These are phyloP conservation scores for Nectriaceae sp. DNA, from an alignment of 2,329 filamentous ascomycete species.

Conservation along the genomic window DNA sequence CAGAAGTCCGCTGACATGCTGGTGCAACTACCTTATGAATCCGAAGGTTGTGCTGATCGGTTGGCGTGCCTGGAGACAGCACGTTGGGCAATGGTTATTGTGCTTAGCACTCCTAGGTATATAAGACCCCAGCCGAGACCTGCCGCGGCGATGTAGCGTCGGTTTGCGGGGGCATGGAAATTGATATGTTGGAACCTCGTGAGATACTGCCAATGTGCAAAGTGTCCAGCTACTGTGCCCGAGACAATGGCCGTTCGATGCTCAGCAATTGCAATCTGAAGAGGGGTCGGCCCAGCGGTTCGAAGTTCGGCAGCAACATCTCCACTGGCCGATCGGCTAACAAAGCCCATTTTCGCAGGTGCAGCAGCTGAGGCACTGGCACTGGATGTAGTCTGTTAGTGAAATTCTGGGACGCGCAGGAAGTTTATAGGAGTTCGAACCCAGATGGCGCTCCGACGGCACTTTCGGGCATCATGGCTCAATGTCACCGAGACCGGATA, in stretches of 20 bases:
- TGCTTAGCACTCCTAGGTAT: slow-evolving; percentile 25
- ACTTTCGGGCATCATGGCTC: slow-evolving; percentile 13
- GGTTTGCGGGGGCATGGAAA: slow-evolving; percentile 16
- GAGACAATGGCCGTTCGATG: slow-evolving; percentile 25
- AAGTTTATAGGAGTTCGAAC: slow-evolving; percentile 9
- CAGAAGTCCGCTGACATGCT: slow-evolving; percentile 89
- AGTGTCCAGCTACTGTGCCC: slow-evolving; percentile 26
- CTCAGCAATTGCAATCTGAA: slow-evolving; percentile 22
- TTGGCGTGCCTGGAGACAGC: slow-evolving; percentile 16
- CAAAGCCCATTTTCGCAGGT: slow-evolving; percentile 3
- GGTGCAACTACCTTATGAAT: slow-evolving; percentile 5
- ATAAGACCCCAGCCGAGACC: slow-evolving; percentile 26
- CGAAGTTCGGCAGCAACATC: slow-evolving; percentile 26
- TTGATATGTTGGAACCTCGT: slow-evolving; percentile 21
- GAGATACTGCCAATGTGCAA: slow-evolving; percentile 28
- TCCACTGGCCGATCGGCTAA: slow-evolving; percentile 25
- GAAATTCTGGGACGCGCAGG: slow-evolving; percentile 7
- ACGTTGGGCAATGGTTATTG: slow-evolving; percentile 24
- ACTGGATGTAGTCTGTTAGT: slow-evolving; percentile 20
- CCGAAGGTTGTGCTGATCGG: slow-evolving; percentile 6
- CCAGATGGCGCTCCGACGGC: slow-evolving; percentile 9
- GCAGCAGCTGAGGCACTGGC: slow-evolving; percentile 22
- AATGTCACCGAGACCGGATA: neutral
- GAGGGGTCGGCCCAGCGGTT: slow-evolving; percentile 30
- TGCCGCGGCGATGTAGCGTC: slow-evolving; percentile 20